Evolutionary conservation across 345 rosid genomes (phyloP).

Genomic region (Trapa incisa): DNA sequence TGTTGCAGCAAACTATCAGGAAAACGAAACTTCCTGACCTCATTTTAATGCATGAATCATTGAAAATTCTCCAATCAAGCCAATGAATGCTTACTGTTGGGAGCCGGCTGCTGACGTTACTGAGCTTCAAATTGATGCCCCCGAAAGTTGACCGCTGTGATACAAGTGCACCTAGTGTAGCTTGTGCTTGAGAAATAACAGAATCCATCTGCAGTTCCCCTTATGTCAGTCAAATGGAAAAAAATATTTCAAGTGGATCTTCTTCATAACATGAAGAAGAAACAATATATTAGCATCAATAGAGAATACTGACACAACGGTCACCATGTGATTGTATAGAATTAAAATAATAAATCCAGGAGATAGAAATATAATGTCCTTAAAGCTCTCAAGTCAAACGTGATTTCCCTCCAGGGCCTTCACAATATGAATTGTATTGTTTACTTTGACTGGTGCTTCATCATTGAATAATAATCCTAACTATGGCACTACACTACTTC

Average conservation of each 20-base stretch:
- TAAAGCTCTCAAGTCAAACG: neutral
- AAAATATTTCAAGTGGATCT: neutral
- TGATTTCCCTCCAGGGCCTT: neutral
- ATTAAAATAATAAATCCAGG: neutral
- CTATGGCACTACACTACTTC: neutral
- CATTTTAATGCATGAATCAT: neutral
- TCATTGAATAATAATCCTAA: neutral
- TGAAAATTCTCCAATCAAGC: conserved; percentile 6
- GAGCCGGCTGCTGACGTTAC: conserved; percentile 84
- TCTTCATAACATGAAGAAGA: neutral
- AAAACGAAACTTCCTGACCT: neutral
- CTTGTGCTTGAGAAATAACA: conserved; percentile 95
- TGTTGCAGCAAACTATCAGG: neutral
- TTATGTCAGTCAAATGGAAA: neutral
- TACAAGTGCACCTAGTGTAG: conserved; percentile 75
- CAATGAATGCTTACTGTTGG: conserved; percentile 48
- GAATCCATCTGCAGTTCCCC: conserved; percentile 60
- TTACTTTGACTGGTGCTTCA: neutral
- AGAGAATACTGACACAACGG: neutral
- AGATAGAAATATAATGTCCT: neutral
- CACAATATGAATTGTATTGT: neutral
- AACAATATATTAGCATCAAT: neutral
- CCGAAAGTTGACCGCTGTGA: conserved; percentile 89
- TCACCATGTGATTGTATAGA: neutral
- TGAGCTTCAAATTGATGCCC: conserved; percentile 84